Evolutionary conservation across 495 filamentous ascomycete species (phyloP), one percentile per base, ranked within the genome.

Genomic region (Penicillium steckii): DNA sequence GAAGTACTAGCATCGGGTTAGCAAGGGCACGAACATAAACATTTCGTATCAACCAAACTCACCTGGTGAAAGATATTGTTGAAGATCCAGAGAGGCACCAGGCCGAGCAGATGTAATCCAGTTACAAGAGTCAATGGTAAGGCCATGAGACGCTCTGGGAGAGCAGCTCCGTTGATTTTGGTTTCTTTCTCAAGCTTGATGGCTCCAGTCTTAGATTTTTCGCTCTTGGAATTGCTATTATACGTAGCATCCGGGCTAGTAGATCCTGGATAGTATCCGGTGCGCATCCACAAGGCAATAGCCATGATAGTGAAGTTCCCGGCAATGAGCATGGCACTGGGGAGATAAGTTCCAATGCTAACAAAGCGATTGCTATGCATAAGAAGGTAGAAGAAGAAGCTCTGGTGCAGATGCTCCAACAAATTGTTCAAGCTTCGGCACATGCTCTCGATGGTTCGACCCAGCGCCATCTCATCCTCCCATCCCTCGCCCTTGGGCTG

Each of bases 361-460:
- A 97, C 95, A 68, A 97, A 98, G 7, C 91, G 83, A 46, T 94
- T 86, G 15, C 84, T 78, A 47, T 90, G 85, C 81, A 98, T 91
- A 15, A 98, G 81, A 21, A 98, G 74, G 68, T 98, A 98, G 73
- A 98, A 97, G 79, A 98, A 98, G 79, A 97, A 98, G 64, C 90
- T 96, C 75, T 98, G 94, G 63, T 98, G 94, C 53, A 98, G 82
- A 67, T 97, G 91, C 71, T 98, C 94, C 13, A 98, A 79, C 46
- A 98, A 71, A 64, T 98, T 98, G 71, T 98, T 98, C 67, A 98
- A 72, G 60, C 89, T 95, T 49, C 94, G 79, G 61, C 92, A 95
- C 8, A 92, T 76, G 64, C 90, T 88, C 70, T 98, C 94, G 2
- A 97, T 78, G 0, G 91, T 87, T 27, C 93, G 80, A 8, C 95